Percentiles rank a stretch among this genome's conserved stretches.
Evolutionary conservation across 2,329 filamentous ascomycete genomes (phyloP).

Genomic region (Fusarium tjaetaba): DNA sequence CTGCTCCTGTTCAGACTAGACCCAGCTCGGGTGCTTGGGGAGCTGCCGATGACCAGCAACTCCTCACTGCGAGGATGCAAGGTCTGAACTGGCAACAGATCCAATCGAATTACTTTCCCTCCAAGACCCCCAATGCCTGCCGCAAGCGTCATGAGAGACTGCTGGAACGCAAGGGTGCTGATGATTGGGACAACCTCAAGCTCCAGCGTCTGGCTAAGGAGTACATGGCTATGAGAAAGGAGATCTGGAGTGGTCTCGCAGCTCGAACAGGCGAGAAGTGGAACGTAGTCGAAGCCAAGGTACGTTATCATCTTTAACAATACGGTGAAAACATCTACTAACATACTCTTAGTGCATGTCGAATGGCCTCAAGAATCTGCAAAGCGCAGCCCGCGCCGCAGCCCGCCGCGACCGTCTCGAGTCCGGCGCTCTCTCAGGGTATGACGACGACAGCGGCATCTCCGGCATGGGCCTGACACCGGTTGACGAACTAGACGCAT

Average conservation of each 20-base stretch:
- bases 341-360: conserved; percentile 75
- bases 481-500: conserved; percentile 67
- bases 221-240: conserved; percentile 81
- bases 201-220: conserved; percentile 78
- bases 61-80: conserved; percentile 76
- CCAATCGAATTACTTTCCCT: conserved; percentile 77
- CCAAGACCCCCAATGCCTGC: conserved; percentile 84
- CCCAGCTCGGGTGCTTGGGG: conserved; percentile 77
- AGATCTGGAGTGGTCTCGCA: conserved; percentile 83
- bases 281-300: conserved; percentile 74
- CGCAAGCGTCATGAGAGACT: conserved; percentile 88
- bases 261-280: conserved; percentile 83
- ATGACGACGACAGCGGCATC: conserved; percentile 78
- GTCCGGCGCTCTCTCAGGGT: conserved; percentile 55
- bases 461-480: conserved; percentile 68
- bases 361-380: conserved; percentile 83
- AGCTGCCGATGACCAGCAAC: conserved; percentile 75
- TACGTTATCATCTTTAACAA: conserved; percentile 45
- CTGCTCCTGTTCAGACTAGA: conserved; percentile 61
- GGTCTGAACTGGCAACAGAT: conserved; percentile 88
- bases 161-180: conserved; percentile 77
- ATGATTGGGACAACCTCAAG: conserved; percentile 82
- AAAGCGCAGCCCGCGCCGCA: conserved; percentile 73
- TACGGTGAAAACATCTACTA: neutral
- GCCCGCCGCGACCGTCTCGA: conserved; percentile 72